Percentiles rank a stretch among this genome's conserved stretches.
Conservation (phyloP, 2,329 filamentous ascomycete genomes). For the Penicillium palitans region DNA sequence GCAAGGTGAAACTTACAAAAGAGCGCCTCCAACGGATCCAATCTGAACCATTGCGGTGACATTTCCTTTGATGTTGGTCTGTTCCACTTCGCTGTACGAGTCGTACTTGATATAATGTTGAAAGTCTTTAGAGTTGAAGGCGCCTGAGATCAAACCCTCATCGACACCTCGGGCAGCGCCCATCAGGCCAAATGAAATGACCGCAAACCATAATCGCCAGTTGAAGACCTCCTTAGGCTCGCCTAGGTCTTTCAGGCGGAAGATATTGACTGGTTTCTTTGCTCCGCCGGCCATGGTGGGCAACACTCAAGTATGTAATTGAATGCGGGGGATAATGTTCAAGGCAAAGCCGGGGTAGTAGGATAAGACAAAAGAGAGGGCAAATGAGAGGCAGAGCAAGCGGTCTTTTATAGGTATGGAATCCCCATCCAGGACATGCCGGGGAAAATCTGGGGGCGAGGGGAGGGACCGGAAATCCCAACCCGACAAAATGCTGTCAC, state of each 20-base stretch:
- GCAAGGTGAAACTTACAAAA: slow-evolving; percentile 49
- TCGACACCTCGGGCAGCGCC: slow-evolving; percentile 77
- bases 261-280: slow-evolving; percentile 51
- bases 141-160: slow-evolving; percentile 74
- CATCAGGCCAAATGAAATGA: slow-evolving; percentile 71
- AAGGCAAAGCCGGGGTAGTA: not conserved
- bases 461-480: not conserved
- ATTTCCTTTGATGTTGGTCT: slow-evolving; percentile 71
- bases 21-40: slow-evolving; percentile 69
- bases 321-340: not conserved
- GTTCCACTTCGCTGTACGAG: slow-evolving; percentile 53
- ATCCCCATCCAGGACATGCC: not conserved
- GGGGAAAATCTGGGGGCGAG: slow-evolving; percentile 7
- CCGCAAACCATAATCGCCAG: slow-evolving; percentile 76
- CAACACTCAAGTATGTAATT: not conserved
- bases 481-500: not conserved
- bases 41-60: slow-evolving; percentile 81
- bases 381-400: not conserved
- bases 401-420: slow-evolving; percentile 9
- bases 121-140: slow-evolving; percentile 67
- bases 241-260: slow-evolving; percentile 62
- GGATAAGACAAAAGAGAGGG: not conserved
- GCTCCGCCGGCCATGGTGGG: slow-evolving; percentile 46
- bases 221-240: slow-evolving; percentile 73
- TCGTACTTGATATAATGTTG: slow-evolving; percentile 59